Evolutionary conservation across 257 asterid genomes (phyloP).

Genomic region (Solanum sitiens): DNA sequence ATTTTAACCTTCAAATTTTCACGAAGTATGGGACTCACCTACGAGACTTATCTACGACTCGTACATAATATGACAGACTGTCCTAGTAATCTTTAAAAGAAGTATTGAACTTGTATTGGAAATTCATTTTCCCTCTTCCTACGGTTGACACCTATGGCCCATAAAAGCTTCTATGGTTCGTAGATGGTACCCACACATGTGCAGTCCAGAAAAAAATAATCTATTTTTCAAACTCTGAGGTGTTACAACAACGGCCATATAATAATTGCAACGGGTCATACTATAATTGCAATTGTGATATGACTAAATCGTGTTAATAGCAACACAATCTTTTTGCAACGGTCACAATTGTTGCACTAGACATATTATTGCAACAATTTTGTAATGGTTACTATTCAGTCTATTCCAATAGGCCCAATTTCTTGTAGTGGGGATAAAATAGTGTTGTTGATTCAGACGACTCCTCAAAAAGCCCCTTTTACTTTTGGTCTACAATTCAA

Average conservation of each 20-base stretch:
- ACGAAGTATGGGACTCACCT: no score
- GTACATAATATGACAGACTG: no score
- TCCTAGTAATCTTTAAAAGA: no score
- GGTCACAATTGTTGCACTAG: not conserved
- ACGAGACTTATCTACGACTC: no score
- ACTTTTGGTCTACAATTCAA: not conserved
- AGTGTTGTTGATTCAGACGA: not conserved
- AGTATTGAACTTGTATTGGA: not conserved
- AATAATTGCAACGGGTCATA: not conserved
- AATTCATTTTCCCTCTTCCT: not conserved
- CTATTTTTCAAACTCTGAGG: no score
- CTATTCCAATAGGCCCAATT: not conserved
- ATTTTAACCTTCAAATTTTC: no score
- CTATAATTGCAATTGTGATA: no score
- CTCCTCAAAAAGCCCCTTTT: not conserved
- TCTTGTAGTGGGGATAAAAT: not conserved
- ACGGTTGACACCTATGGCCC: not conserved
- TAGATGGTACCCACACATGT: not conserved
- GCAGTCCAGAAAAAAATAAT: no score
- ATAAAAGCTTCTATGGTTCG: not conserved
- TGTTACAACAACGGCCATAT: not conserved
- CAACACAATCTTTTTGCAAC: not conserved
- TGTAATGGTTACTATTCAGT: not conserved
- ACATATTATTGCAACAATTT: not conserved
- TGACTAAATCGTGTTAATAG: not conserved